These are phyloP conservation scores for Mollisiaceae sp. DNA, from an alignment of 2,329 filamentous ascomycete genomes.

Conservation along the genomic window DNA sequence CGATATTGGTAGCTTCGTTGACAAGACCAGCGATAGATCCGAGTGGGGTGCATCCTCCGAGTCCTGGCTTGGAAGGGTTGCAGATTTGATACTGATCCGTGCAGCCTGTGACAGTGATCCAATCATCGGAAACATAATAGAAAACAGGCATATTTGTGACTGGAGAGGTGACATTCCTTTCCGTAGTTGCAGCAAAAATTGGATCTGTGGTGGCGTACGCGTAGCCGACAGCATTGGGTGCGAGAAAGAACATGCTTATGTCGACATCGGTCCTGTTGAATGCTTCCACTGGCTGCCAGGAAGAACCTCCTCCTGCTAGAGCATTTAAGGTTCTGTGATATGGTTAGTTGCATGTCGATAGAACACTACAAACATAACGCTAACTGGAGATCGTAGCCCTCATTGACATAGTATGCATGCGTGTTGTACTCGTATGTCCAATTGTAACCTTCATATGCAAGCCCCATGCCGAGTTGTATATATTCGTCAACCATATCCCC, in stretches of 20 bases:
- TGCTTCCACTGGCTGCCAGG: slow-evolving; percentile 38
- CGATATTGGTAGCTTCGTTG: background rate
- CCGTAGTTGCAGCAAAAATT: slow-evolving; percentile 19
- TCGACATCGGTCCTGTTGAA: slow-evolving; percentile 43
- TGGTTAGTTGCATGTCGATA: background rate
- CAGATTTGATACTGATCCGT: slow-evolving; percentile 45
- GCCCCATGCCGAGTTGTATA: slow-evolving; percentile 8
- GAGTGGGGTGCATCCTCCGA: slow-evolving; percentile 15
- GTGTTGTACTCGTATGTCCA: slow-evolving; percentile 14
- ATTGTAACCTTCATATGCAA: background rate
- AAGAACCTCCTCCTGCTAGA: background rate
- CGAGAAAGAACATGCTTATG: slow-evolving; percentile 42
- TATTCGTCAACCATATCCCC: slow-evolving; percentile 2
- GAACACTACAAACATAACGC: background rate
- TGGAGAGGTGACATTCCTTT: background rate
- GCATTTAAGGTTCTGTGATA: slow-evolving; percentile 4
- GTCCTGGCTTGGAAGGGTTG: slow-evolving; percentile 35
- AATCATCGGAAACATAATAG: slow-evolving; percentile 35
- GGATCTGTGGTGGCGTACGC: slow-evolving; percentile 39
- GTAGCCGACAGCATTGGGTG: slow-evolving; percentile 39
- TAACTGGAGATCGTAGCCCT: slow-evolving; percentile 20
- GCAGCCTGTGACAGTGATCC: slow-evolving; percentile 40
- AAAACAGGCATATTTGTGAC: background rate
- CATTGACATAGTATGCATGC: background rate
- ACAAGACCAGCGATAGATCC: slow-evolving; percentile 30